Base-by-base conservation (phyloP, 2,329 filamentous ascomycete species). In the Coleophoma eucalyptorum region DNA sequence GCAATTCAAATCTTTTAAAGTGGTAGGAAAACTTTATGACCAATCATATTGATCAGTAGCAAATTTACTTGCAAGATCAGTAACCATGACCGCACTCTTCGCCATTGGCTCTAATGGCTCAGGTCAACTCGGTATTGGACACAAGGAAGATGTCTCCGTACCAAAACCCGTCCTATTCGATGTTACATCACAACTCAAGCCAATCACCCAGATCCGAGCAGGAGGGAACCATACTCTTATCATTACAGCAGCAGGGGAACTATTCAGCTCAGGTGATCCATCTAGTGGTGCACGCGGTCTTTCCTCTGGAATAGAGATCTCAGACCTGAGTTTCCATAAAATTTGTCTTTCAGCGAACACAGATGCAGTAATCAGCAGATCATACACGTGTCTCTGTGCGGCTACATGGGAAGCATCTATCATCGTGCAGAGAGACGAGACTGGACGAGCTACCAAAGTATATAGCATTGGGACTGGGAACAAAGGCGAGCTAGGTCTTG, bases 161-260 rank as follows among this genome's bases (percentile, higher is more conserved):
- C 86, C 87, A 2, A 81, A 84, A 55, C 74, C 71, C 55, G 83
- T 81, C 55, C 59, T 78, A n/a, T 87, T 89, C 65, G 64, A 72
- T 5, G 67, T 72, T 2, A 43, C 50, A 46, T 64, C 69, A 34
- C 58, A 62, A 26, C 65, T 71, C 13, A 62, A 66, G 21, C 55
- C 66, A 15, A 65, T 77, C 50, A 58, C 64, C 47, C 57, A 62
- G 48, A 53, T 65, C 7, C 57, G 45, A 50, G 77, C 89, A 7
- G 93, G 93, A 4, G 92, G 92, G 1, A 97, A 97, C 63, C 93
- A 97, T 67, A 95, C 90, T 0, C 70, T 97, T 4, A 15, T 44
- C 26, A 32, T 66, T 96, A 10, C 72, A 91, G 81, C 79, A n/a
- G 63, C 72, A 4, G 85, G 86, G 0, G 59, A 70, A 1, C 71